phyloP scores from a whole-genome alignment of 495 filamentous ascomycete genomes.

The Trypethelium eluteriae region DNA sequence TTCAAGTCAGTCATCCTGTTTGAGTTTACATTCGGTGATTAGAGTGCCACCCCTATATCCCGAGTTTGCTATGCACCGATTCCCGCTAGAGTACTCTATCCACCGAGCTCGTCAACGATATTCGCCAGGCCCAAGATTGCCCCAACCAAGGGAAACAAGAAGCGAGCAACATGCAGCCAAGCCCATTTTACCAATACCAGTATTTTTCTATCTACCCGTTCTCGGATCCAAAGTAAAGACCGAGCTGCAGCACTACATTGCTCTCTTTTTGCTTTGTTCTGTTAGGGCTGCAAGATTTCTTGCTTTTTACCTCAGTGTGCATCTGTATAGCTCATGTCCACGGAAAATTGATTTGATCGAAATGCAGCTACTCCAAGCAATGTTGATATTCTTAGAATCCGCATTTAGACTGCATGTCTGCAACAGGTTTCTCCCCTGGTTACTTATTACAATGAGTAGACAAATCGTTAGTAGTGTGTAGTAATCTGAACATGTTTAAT shows the following conservation, averaged over 20 bases:
- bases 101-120: not conserved
- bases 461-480: not conserved
- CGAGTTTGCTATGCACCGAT: not conserved
- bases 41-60: not conserved
- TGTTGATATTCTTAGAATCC: too few relatives aligned
- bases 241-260: too few relatives aligned
- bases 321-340: slow-evolving; percentile 37
- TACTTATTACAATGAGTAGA: not conserved
- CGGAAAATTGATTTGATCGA: slow-evolving; percentile 41
- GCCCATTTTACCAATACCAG: too few relatives aligned
- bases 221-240: too few relatives aligned
- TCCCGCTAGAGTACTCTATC: not conserved
- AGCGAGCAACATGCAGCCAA: slow-evolving; percentile 24
- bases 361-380: too few relatives aligned
- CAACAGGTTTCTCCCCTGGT: too few relatives aligned
- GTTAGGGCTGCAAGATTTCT: too few relatives aligned
- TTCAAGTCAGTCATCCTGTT: not conserved
- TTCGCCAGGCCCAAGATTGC: slow-evolving; percentile 5
- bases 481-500: not conserved
- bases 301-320: too few relatives aligned
- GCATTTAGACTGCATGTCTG: too few relatives aligned
- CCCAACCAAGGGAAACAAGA: slow-evolving; percentile 21
- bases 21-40: too few relatives aligned
- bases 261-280: too few relatives aligned
- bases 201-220: too few relatives aligned